Base-by-base conservation (phyloP, 2,329 filamentous ascomycete species). In the Penicillium sp. region DNA sequence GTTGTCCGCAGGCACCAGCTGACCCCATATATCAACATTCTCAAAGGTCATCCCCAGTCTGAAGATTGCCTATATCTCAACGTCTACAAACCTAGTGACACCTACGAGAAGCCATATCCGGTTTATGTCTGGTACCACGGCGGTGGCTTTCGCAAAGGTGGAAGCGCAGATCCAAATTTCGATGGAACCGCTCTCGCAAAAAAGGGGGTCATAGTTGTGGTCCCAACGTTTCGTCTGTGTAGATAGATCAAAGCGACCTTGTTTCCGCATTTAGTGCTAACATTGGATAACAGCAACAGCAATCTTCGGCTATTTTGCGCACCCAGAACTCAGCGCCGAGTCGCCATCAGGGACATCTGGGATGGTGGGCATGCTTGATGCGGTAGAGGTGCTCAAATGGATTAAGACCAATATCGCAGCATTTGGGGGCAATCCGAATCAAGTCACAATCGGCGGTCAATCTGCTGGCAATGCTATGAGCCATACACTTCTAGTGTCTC, bases 121-220 rank as follows among this genome's bases (percentile, higher is more conserved):
- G 87, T 91, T 1, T 86, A 81, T 65, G 77, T 83, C 61, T 83
- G 77, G 62, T 79, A 83, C 42, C 80, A 86, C 59, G 84, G 84
- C 3, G 84, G 84, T 3, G 84, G 84, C 0, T 86, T 86, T 67
- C 83, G 81, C 56, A 65, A 75, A 1, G 33, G 33, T 14, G 14
- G 33, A 3, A 80, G 86, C 59, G 82, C 85, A 58, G 83, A 81
- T 57, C 65, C 79, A 1, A 81, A 86, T 59, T 78, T 81, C 62
- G 82, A 89, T 14, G 33, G 33, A 3, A 38, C 33, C 5, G 33
- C 33, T 6, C 33, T 38, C 33, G 33, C 33, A 4, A 42, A 40
- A 18, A 43, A 40, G 5, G 46, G 46, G 14, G 18, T 30, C 40
- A 47, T 54, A 16, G 46, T 62, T n/a, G 49, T 59, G 3, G 59